Evolutionary conservation across 2,329 filamentous ascomycete species (phyloP).

Genomic region (Hypoxylon sp.): DNA sequence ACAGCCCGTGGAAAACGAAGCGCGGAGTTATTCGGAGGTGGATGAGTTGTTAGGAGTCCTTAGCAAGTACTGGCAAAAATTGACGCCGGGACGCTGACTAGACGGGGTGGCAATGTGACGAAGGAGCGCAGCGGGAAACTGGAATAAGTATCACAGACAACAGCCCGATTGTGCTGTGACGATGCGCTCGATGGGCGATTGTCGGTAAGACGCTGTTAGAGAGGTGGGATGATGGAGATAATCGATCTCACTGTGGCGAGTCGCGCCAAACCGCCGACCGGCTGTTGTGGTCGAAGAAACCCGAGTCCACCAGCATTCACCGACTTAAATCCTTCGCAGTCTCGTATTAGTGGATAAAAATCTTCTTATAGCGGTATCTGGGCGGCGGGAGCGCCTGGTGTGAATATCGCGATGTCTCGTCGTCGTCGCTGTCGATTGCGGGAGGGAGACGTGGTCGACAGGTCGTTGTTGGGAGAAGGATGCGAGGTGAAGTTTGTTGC

Average conservation of each 20-base stretch:
- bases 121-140: slow-evolving; percentile 26
- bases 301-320: slow-evolving; percentile 57
- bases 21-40: slow-evolving; percentile 32
- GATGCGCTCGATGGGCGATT: slow-evolving; percentile 40
- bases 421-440: slow-evolving; percentile 36
- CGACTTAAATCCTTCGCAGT: slow-evolving; percentile 29
- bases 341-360: slow-evolving; percentile 32
- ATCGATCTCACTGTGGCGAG: slow-evolving; percentile 54
- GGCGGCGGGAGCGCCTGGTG: slow-evolving; percentile 9
- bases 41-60: slow-evolving; percentile 35
- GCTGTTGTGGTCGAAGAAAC: slow-evolving; percentile 54
- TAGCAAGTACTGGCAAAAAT: slow-evolving; percentile 31
- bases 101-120: slow-evolving; percentile 14
- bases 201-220: slow-evolving; percentile 45
- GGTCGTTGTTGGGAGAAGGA: slow-evolving; percentile 40
- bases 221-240: slow-evolving; percentile 36
- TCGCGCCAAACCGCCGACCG: slow-evolving; percentile 59
- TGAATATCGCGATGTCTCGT: slow-evolving; percentile 32
- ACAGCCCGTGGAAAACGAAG: slow-evolving; percentile 33
- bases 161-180: slow-evolving; percentile 26
- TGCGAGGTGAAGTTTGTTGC: slow-evolving; percentile 40
- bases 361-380: slow-evolving; percentile 14
- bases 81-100: slow-evolving; percentile 33
- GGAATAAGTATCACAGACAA: slow-evolving; percentile 23
- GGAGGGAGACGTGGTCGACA: slow-evolving; percentile 22